phyloP scores from a whole-genome alignment of 805 yeast genomes.

The Wickerhamiella spandovensis region DNA sequence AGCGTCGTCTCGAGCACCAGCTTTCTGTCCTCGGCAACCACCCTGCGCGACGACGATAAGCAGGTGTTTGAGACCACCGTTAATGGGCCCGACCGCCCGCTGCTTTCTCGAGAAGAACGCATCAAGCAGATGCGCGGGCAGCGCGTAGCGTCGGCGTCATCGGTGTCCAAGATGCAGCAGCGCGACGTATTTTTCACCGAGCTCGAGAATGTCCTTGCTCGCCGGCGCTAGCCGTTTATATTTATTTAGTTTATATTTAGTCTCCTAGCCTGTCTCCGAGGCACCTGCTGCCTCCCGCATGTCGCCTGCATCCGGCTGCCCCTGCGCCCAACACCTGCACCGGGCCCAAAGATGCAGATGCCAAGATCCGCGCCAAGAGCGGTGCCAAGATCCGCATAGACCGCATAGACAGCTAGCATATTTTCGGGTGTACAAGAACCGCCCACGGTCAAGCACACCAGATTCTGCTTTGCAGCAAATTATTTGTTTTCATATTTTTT shows the following conservation, averaged over 20 bases:
- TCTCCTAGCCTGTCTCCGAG: too few species aligned
- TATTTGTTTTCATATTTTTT: too few species aligned
- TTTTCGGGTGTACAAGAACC: too few species aligned
- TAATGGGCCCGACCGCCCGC: neutral
- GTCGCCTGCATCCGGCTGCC: too few species aligned
- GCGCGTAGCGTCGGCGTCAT: neutral
- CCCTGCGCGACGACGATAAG: neutral
- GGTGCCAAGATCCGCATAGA: too few species aligned
- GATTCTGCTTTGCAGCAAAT: too few species aligned
- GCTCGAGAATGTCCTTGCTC: constrained; percentile 8
- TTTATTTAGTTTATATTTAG: neutral
- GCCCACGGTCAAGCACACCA: too few species aligned
- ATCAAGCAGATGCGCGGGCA: constrained; percentile 5
- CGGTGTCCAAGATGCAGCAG: neutral
- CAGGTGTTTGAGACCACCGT: constrained; percentile 10
- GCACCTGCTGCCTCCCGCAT: too few species aligned
- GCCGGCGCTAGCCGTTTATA: neutral
- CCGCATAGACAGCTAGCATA: too few species aligned
- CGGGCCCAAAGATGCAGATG: too few species aligned
- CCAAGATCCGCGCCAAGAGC: too few species aligned
- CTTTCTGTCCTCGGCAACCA: neutral
- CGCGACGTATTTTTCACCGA: constrained; percentile 6
- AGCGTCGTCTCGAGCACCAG: neutral
- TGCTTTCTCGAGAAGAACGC: constrained; percentile 12
- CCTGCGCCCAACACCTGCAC: too few species aligned